Evolutionary conservation across 2,329 filamentous ascomycete species (phyloP), one percentile per base, ranked within the genome.

Genomic region (Penicillium sumatraense): DNA sequence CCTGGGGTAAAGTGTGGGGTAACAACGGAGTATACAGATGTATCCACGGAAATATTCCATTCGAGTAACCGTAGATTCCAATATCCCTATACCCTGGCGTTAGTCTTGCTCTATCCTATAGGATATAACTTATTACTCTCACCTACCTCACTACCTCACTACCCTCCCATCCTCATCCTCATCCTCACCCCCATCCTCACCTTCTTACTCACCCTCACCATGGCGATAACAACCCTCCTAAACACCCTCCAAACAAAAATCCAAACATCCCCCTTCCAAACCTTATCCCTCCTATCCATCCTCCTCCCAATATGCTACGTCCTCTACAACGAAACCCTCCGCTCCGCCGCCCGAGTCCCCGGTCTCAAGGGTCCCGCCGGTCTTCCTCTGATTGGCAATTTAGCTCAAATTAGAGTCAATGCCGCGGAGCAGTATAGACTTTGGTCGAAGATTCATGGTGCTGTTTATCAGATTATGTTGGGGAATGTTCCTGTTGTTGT

Each of bases 401-500:
- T 86, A 11, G 78, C 75, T 56, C 80, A 84, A 33, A 84, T 85
- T 26, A 77, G 81, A 4, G 71, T 75, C 48, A 82, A 85, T 56
- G 83, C 83, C 0, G 80, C 83, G 0, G 81, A 84, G 53, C 80
- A 83, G 64, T 86, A 85, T 63, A 79, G 81, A 2, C 60, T 78
- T 24, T 86, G 83, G 83, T 76, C 82, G 0, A 76, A 76, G 49
- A 74, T 68, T 35, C 80, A 80, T 54, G 79, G 80, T 0, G 63
- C 73, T 1, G 82, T 86, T 2, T 86, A 82, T 63, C 83, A 86
- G 62, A 81, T 86, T 18, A 79, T 82, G 63, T 68, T 86, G 6
- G 83, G 83, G 0, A 85, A 86, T 44, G 75, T 84, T 14, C 81
- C 82, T 0, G 72, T 85, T 13, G 76, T 86, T 2, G 78, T 86